These are phyloP conservation scores for Lachancea waltii DNA, from an alignment of 805 yeast species.

Conservation along the genomic window DNA sequence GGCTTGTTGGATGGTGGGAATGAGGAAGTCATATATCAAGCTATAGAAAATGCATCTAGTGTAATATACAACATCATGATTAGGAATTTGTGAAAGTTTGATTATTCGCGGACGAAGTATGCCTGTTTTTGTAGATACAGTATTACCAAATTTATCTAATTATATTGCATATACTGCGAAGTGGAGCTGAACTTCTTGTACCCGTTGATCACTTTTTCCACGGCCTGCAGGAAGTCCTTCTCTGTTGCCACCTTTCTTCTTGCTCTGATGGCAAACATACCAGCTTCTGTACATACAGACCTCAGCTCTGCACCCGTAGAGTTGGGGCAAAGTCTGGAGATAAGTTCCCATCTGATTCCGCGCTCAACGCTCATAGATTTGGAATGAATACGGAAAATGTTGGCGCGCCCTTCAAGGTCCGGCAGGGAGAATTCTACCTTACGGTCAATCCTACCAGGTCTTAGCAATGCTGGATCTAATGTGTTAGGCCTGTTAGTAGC, in stretches of 20 bases:
- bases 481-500: conserved; percentile 99
- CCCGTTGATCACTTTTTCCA: conserved; percentile 97
- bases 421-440: conserved; percentile 96
- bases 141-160: conserved; percentile 36
- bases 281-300: conserved; percentile 98
- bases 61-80: conserved; percentile 1
- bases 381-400: conserved; percentile 93
- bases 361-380: conserved; percentile 97
- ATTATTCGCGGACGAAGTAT: too few species aligned
- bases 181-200: conserved; percentile 96
- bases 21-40: conserved; percentile 21
- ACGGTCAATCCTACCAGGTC: conserved; percentile 99
- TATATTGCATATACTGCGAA: conserved; percentile 97
- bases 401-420: conserved; percentile 95
- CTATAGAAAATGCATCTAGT: conserved; percentile 7
- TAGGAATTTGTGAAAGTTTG: neutral
- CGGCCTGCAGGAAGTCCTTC: conserved; percentile 95
- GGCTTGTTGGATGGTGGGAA: conserved; percentile 96
- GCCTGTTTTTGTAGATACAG: neutral
- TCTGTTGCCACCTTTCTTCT: conserved; percentile 97
- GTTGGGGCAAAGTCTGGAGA: conserved; percentile 94
- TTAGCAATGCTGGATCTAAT: conserved; percentile 90
- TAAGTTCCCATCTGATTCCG: conserved; percentile 97
- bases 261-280: conserved; percentile 98
- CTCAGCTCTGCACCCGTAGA: conserved; percentile 98